Percentiles rank a stretch among this genome's conserved stretches.
Conservation (phyloP, 2,329 filamentous ascomycete genomes). For the Clonostachys rosea region DNA sequence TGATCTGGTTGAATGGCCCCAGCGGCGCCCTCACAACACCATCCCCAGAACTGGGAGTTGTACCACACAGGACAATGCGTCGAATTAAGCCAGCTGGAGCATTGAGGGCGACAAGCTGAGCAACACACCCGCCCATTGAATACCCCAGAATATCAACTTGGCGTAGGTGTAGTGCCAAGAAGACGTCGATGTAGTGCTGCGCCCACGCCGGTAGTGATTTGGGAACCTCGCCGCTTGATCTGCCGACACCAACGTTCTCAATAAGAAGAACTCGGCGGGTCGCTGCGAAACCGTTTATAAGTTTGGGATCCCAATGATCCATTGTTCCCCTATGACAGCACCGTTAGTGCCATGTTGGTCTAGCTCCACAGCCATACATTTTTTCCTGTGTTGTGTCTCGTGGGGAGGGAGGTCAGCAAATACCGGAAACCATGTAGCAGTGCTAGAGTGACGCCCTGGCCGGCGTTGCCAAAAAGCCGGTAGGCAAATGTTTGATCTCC, state of each 20-base stretch:
- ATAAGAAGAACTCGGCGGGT: slow-evolving; percentile 36
- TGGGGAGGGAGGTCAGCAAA: background rate
- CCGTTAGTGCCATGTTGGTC: background rate
- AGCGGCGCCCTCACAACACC: slow-evolving; percentile 21
- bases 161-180: slow-evolving; percentile 26
- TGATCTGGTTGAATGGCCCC: slow-evolving; percentile 23
- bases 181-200: slow-evolving; percentile 24
- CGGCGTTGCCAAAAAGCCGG: slow-evolving; percentile 15
- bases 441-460: slow-evolving; percentile 21
- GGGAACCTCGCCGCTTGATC: slow-evolving; percentile 33
- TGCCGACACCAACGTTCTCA: slow-evolving; percentile 43
- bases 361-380: background rate
- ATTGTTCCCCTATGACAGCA: slow-evolving; percentile 22
- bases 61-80: slow-evolving; percentile 36
- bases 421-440: slow-evolving; percentile 24
- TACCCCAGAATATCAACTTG: slow-evolving; percentile 42
- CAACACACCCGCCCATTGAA: slow-evolving; percentile 42
- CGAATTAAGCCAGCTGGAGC: slow-evolving; percentile 24
- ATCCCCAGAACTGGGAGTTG: slow-evolving; percentile 29
- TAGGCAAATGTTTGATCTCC: slow-evolving; percentile 22
- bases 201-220: slow-evolving; percentile 21
- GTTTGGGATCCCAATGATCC: slow-evolving; percentile 33
- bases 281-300: slow-evolving; percentile 36
- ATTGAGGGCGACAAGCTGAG: slow-evolving; percentile 37
- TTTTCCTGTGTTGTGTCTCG: background rate